Evolutionary conservation across 371 early-diverging fungal genomes (phyloP).

Genomic region (Haplosporangium sp.): DNA sequence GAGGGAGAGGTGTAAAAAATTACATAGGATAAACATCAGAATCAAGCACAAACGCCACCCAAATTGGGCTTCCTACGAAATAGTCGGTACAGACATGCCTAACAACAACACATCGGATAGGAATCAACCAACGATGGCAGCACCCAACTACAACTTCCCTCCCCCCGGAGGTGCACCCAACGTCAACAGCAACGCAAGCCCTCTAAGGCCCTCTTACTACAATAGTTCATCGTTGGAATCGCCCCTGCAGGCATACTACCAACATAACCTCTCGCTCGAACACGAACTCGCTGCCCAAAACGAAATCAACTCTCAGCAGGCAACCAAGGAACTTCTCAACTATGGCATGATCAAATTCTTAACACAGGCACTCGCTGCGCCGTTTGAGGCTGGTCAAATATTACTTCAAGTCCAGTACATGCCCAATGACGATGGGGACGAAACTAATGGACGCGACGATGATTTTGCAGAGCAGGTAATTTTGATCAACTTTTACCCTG

Average conservation of each 20-base stretch:
- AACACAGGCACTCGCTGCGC: slow-evolving; percentile 72
- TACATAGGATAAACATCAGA: neutral
- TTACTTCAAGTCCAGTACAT: slow-evolving; percentile 84
- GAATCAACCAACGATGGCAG: neutral
- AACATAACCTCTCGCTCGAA: slow-evolving; percentile 17
- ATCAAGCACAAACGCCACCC: slow-evolving; percentile 1
- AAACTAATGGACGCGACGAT: slow-evolving; percentile 26
- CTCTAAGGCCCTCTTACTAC: slow-evolving; percentile 52
- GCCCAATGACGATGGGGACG: slow-evolving; percentile 64
- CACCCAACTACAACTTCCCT: slow-evolving; percentile 37
- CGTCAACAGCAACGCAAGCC: slow-evolving; percentile 31
- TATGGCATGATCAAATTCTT: slow-evolving; percentile 76
- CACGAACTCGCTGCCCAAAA: slow-evolving; percentile 12
- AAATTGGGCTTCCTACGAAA: neutral
- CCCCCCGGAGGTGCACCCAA: slow-evolving; percentile 48
- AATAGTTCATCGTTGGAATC: slow-evolving; percentile 11
- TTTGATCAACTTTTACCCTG: no score
- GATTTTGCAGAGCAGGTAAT: slow-evolving; percentile 43
- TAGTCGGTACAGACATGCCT: no score
- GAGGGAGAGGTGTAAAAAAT: neutral
- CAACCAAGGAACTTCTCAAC: slow-evolving; percentile 60
- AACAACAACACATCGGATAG: no score
- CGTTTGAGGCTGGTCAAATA: slow-evolving; percentile 82
- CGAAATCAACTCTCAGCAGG: slow-evolving; percentile 22
- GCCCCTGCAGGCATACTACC: slow-evolving; percentile 39